These are phyloP conservation scores for Colletotrichum limetticola DNA, from an alignment of 2,329 filamentous ascomycete species.

Conservation along the genomic window DNA sequence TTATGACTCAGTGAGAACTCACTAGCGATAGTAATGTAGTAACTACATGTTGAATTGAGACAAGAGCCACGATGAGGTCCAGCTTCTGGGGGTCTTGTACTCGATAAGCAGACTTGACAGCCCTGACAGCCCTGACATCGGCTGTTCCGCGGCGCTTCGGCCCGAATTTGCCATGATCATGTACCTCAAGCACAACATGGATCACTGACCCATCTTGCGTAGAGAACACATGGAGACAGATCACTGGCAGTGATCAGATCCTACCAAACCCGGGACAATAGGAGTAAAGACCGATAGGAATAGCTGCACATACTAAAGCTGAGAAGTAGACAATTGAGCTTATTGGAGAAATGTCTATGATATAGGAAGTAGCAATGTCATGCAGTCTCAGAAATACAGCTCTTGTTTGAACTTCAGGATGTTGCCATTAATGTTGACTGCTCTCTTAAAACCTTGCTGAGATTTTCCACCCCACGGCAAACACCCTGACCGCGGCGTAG, in stretches of 20 bases:
- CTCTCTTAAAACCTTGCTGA: constrained; percentile 18
- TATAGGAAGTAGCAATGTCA: too few species aligned
- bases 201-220: too few species aligned
- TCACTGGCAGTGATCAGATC: too few species aligned
- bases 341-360: too few species aligned
- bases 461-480: constrained; percentile 28
- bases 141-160: neutral
- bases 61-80: neutral
- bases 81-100: neutral
- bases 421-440: neutral
- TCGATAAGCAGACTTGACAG: neutral
- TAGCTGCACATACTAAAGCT: too few species aligned
- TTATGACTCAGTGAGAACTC: neutral
- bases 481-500: constrained; percentile 27
- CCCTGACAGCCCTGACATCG: neutral
- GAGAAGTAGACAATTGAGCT: too few species aligned
- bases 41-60: neutral
- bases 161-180: neutral
- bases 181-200: neutral
- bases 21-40: neutral
- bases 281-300: too few species aligned
- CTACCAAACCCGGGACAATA: too few species aligned
- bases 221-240: too few species aligned
- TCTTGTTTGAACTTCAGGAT: neutral
- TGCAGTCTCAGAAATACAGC: neutral